Base-by-base conservation (phyloP, 75 land plant genomes). In the Larix kaempferi region DNA sequence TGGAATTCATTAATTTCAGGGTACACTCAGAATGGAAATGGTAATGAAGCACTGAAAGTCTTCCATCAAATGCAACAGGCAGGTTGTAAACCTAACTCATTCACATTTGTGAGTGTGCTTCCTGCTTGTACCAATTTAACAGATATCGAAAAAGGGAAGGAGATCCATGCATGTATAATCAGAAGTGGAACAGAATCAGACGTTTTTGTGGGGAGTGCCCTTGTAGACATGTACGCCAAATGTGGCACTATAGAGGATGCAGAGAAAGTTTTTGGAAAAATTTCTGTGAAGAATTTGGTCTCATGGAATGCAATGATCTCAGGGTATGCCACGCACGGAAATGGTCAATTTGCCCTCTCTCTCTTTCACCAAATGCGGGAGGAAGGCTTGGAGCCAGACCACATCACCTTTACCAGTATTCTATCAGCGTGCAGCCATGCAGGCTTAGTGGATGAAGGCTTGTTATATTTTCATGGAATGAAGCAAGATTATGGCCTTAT, bases 1-100 rank as follows among this genome's bases (percentile, higher is more conserved):
- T 91, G 88, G 84, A 86, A 86, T 58, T 82, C 88, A 80, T 74
- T 91, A 62, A 84, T 91, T 15, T 82, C 83, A 65, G 87, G 77
- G 22, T 89, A 86, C 75, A 82, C 81, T 19, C 77, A 69, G 62
- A 27, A 6, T 66, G 88, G 88, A 10, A 12, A 54, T 13, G 10
- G 83, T 27, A 71, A 84, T 55, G 83, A 86, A 58, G 73, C 86
- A 5, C 56, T 91, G 57, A 63, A 79, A 65, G 25, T 88, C 16
- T 76, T 86, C 26, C 39, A 79, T 11, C 72, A 76, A 41, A 91
- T 91, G 93, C 74, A 79, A 77, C 11, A 7, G 16, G 76, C 67
- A 57, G 78, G 71, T 26, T 55, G 83, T 44, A 77, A 81, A 27
- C 85, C 90, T 5, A 89, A 86, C 79, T 76, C 80, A 3, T 64